These are phyloP conservation scores for Ophiostoma ips DNA, from an alignment of 2,329 filamentous ascomycete species.

Conservation along the genomic window DNA sequence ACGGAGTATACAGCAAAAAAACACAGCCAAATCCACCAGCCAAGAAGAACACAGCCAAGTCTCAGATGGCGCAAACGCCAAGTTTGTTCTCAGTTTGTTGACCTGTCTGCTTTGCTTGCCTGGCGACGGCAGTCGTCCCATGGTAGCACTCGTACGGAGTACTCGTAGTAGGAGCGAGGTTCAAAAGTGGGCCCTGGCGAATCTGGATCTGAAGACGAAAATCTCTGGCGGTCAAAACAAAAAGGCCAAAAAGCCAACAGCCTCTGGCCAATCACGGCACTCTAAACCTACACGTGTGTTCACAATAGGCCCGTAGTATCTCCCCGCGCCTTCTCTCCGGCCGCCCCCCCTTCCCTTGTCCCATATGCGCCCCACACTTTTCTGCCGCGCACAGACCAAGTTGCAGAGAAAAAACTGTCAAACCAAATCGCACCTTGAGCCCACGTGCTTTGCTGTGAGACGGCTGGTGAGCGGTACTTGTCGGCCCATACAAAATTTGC, in stretches of 20 bases:
- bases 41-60: neutral
- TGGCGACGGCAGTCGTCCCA: neutral
- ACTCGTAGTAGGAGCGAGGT: neutral
- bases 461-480: neutral
- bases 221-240: neutral
- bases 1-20: neutral
- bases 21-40: neutral
- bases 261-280: constrained; percentile 6
- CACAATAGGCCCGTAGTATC: constrained; percentile 5
- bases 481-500: neutral
- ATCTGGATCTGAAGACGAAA: neutral
- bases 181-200: constrained; percentile 4
- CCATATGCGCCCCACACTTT: neutral
- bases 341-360: neutral
- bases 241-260: neutral
- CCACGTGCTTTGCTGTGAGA: neutral
- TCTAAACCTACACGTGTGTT: constrained; percentile 12
- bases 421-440: neutral
- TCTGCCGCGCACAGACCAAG: neutral
- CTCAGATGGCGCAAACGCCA: neutral
- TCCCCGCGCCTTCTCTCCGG: neutral
- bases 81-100: too few species aligned
- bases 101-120: too few species aligned
- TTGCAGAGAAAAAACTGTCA: neutral
- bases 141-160: too few species aligned